Evolutionary conservation across 768 basidiomycete genomes (phyloP).

Genomic region (Favolaschia claudopus): DNA sequence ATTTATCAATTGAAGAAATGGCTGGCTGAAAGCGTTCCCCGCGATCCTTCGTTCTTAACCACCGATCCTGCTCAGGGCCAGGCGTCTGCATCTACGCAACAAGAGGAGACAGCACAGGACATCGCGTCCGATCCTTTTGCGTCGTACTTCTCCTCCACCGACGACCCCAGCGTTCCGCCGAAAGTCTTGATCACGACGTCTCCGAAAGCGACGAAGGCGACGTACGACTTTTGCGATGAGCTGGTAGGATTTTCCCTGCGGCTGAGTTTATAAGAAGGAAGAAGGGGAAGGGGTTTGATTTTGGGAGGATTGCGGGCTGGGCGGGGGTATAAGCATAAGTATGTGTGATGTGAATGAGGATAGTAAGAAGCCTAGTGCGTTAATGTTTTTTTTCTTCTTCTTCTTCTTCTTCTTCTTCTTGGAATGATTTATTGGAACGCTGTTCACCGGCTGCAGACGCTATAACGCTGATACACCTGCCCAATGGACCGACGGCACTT

Average conservation of each 20-base stretch:
- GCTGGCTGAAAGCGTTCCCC: conserved; percentile 83
- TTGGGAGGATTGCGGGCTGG: conserved; percentile 89
- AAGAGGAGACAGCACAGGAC: conserved; percentile 70
- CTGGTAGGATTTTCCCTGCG: conserved; percentile 88
- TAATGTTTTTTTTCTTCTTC: too few species aligned
- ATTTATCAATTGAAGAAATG: conserved; percentile 81
- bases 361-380: conserved; percentile 90
- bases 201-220: conserved; percentile 84
- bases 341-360: conserved; percentile 95
- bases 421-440: conserved; percentile 15
- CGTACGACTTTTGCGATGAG: conserved; percentile 94
- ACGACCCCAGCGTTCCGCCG: conserved; percentile 76
- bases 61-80: conserved; percentile 56
- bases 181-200: conserved; percentile 94
- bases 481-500: conserved; percentile 93
- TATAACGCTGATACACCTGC: conserved; percentile 90
- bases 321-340: conserved; percentile 87
- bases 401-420: too few species aligned
- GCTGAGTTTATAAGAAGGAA: conserved; percentile 88
- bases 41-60: conserved; percentile 72
- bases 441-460: conserved; percentile 70
- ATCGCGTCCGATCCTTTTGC: conserved; percentile 81
- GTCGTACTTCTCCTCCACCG: conserved; percentile 72
- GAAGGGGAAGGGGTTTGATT: conserved; percentile 89
- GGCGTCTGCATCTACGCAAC: conserved; percentile 45